phyloP scores from a whole-genome alignment of 768 basidiomycete genomes.

The Clathrus columnatus region DNA sequence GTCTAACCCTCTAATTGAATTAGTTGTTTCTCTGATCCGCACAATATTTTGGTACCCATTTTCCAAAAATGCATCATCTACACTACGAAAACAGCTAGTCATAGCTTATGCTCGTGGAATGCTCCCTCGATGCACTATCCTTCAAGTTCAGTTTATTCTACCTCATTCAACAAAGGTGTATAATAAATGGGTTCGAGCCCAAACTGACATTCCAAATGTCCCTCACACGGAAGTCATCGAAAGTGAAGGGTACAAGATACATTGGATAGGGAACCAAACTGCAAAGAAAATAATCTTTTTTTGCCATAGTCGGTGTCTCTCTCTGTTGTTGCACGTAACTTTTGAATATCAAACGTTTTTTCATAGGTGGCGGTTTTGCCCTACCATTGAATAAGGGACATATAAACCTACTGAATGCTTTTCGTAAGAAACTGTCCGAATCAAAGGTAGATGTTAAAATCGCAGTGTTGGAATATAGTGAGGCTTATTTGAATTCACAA shows the following conservation, averaged over 20 bases:
- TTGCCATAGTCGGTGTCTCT: not conserved
- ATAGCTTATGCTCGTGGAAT: no score
- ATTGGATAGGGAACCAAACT: conserved; percentile 1
- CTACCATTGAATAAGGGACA: not conserved
- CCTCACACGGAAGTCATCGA: not conserved
- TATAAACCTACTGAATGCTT: not conserved
- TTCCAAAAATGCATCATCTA: no score
- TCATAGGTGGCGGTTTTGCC: conserved; percentile 1
- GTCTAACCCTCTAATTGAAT: no score
- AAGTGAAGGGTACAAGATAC: not conserved
- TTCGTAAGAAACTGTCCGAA: not conserved
- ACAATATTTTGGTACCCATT: no score
- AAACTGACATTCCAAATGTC: not conserved
- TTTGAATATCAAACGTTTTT: not conserved
- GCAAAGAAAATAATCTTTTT: not conserved
- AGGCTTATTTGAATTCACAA: not conserved
- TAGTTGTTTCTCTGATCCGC: no score
- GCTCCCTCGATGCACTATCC: no score
- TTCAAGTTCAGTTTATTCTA: not conserved
- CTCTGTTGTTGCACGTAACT: not conserved
- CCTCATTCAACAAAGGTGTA: not conserved
- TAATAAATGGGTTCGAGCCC: not conserved
- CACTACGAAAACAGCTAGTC: no score
- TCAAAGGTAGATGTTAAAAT: conserved; percentile 2
- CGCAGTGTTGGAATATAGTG: conserved; percentile 2